Percentiles rank a stretch among this genome's conserved stretches.
phyloP scores from a whole-genome alignment of 2,329 filamentous ascomycete genomes.

The Diplocarpon rosae region DNA sequence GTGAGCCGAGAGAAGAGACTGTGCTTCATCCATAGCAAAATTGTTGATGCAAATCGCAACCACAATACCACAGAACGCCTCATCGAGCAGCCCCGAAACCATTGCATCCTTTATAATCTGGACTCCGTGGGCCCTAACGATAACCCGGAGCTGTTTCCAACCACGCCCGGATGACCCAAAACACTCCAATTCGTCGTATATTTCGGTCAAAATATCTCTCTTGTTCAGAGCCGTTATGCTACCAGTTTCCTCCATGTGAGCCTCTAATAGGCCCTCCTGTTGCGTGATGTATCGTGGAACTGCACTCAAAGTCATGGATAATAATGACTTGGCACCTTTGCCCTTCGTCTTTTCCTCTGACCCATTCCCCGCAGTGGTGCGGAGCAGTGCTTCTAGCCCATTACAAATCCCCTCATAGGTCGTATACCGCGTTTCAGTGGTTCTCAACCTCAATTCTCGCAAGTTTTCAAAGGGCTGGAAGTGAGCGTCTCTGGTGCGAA shows the following conservation, averaged over 20 bases:
- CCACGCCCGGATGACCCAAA: conserved; percentile 32
- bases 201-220: conserved; percentile 32
- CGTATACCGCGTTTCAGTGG: conserved; percentile 25
- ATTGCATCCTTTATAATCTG: conserved; percentile 34
- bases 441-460: conserved; percentile 26
- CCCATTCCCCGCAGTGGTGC: conserved; percentile 27
- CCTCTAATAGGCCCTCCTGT: conserved; percentile 33
- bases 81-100: conserved; percentile 32
- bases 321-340: conserved; percentile 31
- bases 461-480: conserved; percentile 26
- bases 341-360: conserved; percentile 6
- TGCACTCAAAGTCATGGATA: conserved; percentile 38
- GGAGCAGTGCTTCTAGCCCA: conserved; percentile 35
- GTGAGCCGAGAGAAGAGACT: conserved; percentile 30
- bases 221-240: conserved; percentile 25
- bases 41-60: conserved; percentile 32
- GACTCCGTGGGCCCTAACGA: conserved; percentile 38
- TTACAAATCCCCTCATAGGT: conserved; percentile 37
- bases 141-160: conserved; percentile 35
- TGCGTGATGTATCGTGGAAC: conserved; percentile 37
- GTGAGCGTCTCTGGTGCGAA: conserved; percentile 5
- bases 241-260: conserved; percentile 31
- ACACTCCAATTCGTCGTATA: conserved; percentile 39
- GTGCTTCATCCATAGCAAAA: conserved; percentile 31
- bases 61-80: conserved; percentile 31